phyloP scores from a whole-genome alignment of 768 basidiomycete species.

The Crucibulum laeve region DNA sequence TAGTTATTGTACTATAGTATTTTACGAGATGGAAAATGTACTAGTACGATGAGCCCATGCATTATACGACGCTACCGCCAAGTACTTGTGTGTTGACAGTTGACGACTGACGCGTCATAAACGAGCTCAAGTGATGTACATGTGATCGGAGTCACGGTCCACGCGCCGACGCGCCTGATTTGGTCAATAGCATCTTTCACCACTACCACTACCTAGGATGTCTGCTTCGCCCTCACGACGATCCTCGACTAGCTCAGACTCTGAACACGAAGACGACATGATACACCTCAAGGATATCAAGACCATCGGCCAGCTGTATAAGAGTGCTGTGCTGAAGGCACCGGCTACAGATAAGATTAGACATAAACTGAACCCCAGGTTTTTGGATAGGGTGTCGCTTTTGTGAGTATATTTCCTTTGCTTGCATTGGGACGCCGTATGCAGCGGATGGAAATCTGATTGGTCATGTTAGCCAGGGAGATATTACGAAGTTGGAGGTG shows the following conservation, averaged over 20 bases:
- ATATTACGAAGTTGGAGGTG: constrained; percentile 68
- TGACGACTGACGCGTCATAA: no score
- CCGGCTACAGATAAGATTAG: constrained; percentile 22
- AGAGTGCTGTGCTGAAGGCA: constrained; percentile 30
- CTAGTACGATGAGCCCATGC: no score
- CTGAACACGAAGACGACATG: constrained; percentile 10
- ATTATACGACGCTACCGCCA: no score
- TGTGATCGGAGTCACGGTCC: no score
- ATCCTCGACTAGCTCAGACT: not conserved
- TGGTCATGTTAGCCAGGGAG: constrained; percentile 55
- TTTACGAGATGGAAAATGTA: no score
- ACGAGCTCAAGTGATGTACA: no score
- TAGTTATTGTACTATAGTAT: not conserved
- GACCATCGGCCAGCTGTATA: constrained; percentile 54
- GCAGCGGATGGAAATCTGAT: not conserved
- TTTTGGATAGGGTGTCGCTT: constrained; percentile 61
- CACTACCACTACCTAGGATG: not conserved
- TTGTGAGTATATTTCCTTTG: constrained; percentile 40
- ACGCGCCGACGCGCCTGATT: not conserved
- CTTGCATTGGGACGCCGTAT: not conserved
- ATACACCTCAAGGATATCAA: constrained; percentile 41
- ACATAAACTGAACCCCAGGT: constrained; percentile 29
- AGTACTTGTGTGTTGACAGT: no score
- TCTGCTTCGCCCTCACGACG: not conserved
- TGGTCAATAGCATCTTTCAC: not conserved